phyloP scores from a whole-genome alignment of 1,284 basidiomycete species.

The Violaceomyces palustris region DNA sequence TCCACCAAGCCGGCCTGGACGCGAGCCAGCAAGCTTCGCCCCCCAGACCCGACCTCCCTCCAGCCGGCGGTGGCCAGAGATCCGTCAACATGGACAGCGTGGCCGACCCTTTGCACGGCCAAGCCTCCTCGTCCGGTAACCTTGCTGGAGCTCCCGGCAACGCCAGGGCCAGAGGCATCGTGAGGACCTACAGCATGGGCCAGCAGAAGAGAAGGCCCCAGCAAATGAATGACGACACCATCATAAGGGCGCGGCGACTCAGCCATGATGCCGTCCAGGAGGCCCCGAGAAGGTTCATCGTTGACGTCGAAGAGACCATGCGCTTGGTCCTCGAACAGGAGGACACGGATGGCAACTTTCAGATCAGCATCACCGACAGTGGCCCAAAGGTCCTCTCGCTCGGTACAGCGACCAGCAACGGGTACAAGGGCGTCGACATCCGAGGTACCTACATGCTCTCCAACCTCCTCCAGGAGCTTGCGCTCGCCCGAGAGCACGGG shows the following conservation, averaged over 20 bases:
- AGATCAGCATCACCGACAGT: slow-evolving; percentile 92
- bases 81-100: slow-evolving; percentile 2
- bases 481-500: slow-evolving; percentile 89
- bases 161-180: slow-evolving; percentile 26
- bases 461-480: slow-evolving; percentile 96
- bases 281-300: slow-evolving; percentile 65
- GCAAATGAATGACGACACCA: slow-evolving; percentile 44
- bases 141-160: no score
- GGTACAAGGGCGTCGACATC: slow-evolving; percentile 76
- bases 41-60: slow-evolving; percentile 10
- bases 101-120: neutral
- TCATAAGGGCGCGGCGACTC: slow-evolving; percentile 44
- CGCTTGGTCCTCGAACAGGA: slow-evolving; percentile 93
- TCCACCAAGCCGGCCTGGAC: slow-evolving; percentile 3
- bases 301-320: slow-evolving; percentile 98
- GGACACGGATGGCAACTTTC: slow-evolving; percentile 90
- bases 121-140: no score
- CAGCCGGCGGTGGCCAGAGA: neutral
- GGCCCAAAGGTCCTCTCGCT: slow-evolving; percentile 93
- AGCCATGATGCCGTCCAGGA: slow-evolving; percentile 54
- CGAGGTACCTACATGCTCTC: slow-evolving; percentile 80
- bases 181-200: slow-evolving; percentile 47
- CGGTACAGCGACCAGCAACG: slow-evolving; percentile 93
- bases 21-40: slow-evolving; percentile 17
- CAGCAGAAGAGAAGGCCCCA: slow-evolving; percentile 47